Base-by-base conservation (phyloP, 2,329 filamentous ascomycete species). In the Massarina eburnea region DNA sequence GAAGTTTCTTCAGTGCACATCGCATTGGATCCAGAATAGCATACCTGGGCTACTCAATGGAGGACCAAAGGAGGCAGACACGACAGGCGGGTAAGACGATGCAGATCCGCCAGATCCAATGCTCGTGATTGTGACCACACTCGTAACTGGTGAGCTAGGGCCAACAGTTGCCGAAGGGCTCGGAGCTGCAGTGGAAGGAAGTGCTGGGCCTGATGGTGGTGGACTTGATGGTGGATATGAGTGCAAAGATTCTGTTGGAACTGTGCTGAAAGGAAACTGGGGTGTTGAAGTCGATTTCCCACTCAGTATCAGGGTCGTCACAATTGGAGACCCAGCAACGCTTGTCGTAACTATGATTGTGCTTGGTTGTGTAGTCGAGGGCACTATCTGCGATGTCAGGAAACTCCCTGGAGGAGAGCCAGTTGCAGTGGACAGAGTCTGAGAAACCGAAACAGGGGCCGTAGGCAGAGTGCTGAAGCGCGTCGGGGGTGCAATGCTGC, bases 401-500 rank as follows among this genome's bases (percentile, higher is more conserved):
- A 12, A 19, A 17, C 8, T 35, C 33, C 10, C 10, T 6, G 33
- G 19, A 9, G 15, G 17, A 18, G 15, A 8, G 17, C 4, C 15
- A 8, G 8, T 8, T 19, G 15, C 15, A 35, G 7, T 21, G 22
- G 41, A 20, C 18, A 26, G 32, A 19, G 35, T 10, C 18, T 21
- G 10, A n/a, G n/a, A n/a, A 32, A 35, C 20, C 17, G 27, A 14
- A 8, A 14, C 4, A 4, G 18, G 17, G 6, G n/a, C 26, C 17
- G 35, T 14, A 26, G 12, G 35, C 14, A 51, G 19, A 7, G 46
- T 48, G 40, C 45, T 55, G 21, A 53, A 52, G 10, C 41, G 52
- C 36, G 52, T 64, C 4, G 64, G 62, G 19, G 66, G 67, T 20
- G 56, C 50, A 18, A 62, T 48, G 24, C 61, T 60, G 48, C 61